Percentiles rank a stretch among this genome's conserved stretches.
These are phyloP conservation scores for Agrostemma githago DNA, from an alignment of 148 eudicot species.

Conservation along the genomic window DNA sequence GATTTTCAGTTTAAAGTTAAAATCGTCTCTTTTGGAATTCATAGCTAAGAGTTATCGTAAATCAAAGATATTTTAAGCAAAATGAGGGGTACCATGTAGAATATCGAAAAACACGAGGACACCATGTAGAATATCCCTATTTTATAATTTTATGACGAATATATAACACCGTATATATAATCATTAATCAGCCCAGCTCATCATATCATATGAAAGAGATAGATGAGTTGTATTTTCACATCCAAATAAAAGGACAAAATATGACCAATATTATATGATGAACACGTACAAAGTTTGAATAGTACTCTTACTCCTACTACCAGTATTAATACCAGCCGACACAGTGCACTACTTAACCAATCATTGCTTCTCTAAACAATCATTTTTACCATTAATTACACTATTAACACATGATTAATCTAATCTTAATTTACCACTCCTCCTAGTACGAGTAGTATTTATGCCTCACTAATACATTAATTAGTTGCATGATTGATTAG, in stretches of 20 bases:
- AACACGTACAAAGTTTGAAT: constrained; percentile 12
- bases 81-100: too few relatives aligned
- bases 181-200: too few relatives aligned
- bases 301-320: not conserved
- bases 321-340: constrained; percentile 22
- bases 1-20: too few relatives aligned
- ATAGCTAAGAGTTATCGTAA: too few relatives aligned
- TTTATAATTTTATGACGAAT: too few relatives aligned
- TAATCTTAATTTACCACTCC: too few relatives aligned
- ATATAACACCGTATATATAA: too few relatives aligned
- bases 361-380: constrained; percentile 14
- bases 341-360: constrained; percentile 12
- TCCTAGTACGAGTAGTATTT: too few relatives aligned
- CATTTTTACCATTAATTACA: constrained; percentile 5
- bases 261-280: constrained; percentile 19
- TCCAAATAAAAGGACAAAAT: constrained; percentile 4
- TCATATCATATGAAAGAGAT: constrained; percentile 11
- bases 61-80: too few relatives aligned
- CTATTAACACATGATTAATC: not conserved
- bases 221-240: not conserved
- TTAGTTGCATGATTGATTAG: not conserved
- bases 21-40: too few relatives aligned
- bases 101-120: too few relatives aligned
- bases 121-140: too few relatives aligned
- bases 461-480: not conserved